These are phyloP conservation scores for Pharnaceum exiguum DNA, from an alignment of 148 eudicot genomes.

Conservation along the genomic window DNA sequence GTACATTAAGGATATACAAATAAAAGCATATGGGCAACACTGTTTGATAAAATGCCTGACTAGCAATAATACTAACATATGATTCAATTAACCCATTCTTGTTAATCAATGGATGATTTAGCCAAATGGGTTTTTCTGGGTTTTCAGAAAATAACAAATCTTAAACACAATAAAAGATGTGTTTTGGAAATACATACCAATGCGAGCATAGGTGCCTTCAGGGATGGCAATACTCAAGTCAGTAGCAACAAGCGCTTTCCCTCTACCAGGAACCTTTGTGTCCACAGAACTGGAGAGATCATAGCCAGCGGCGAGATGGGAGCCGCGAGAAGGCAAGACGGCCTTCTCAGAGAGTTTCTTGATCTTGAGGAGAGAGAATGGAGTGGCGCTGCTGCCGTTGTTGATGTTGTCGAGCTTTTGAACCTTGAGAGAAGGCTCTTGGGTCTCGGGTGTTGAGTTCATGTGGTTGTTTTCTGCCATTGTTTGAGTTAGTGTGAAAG, in stretches of 20 bases:
- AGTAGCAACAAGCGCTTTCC: constrained; percentile 77
- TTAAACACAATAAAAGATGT: neutral
- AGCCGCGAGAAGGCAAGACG: constrained; percentile 55
- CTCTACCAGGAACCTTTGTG: constrained; percentile 74
- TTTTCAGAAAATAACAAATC: neutral
- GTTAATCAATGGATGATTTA: neutral
- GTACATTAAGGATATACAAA: too few species aligned
- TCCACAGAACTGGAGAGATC: constrained; percentile 82
- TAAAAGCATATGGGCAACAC: too few species aligned
- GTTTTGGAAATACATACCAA: constrained; percentile 33
- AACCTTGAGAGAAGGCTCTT: constrained; percentile 46
- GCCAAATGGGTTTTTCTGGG: neutral
- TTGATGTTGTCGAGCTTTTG: constrained; percentile 40
- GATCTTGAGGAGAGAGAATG: constrained; percentile 33
- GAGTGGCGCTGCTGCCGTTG: constrained; percentile 2
- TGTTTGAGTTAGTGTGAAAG: neutral
- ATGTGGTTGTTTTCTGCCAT: constrained; percentile 38
- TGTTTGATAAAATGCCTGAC: neutral
- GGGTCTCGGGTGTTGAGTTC: constrained; percentile 25
- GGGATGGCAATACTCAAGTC: constrained; percentile 86
- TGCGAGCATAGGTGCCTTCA: constrained; percentile 69
- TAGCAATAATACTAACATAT: neutral
- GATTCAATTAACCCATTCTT: neutral
- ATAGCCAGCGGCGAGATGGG: constrained; percentile 73
- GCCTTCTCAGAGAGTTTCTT: constrained; percentile 85